Evolutionary conservation across 2,329 filamentous ascomycete genomes (phyloP).

Genomic region (Pyrenochaeta sp.): DNA sequence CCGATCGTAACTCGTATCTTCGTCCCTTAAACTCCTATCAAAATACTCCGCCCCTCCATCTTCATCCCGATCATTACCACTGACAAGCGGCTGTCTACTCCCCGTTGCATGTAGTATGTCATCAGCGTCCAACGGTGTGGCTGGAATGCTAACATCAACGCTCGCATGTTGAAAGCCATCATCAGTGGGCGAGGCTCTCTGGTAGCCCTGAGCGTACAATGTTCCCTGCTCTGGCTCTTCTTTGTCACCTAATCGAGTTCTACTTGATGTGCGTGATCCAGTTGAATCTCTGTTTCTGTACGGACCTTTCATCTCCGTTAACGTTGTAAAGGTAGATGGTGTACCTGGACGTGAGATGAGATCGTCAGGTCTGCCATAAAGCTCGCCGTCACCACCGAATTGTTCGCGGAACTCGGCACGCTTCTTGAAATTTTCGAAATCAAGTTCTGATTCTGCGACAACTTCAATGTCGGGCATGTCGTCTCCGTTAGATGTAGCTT

Average conservation of each 20-base stretch:
- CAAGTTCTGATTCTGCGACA: slow-evolving; percentile 82
- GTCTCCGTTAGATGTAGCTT: slow-evolving; percentile 31
- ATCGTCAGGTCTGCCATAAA: slow-evolving; percentile 67
- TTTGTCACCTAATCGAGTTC: slow-evolving; percentile 25
- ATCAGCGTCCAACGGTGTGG: slow-evolving; percentile 31
- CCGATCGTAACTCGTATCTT: slow-evolving; percentile 30
- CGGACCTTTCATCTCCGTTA: slow-evolving; percentile 26
- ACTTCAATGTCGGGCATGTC: slow-evolving; percentile 76
- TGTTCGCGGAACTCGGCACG: slow-evolving; percentile 85
- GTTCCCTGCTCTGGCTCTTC: slow-evolving; percentile 34
- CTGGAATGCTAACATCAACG: slow-evolving; percentile 31
- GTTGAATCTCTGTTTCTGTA: slow-evolving; percentile 21
- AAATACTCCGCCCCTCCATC: slow-evolving; percentile 15
- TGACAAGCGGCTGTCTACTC: slow-evolving; percentile 29
- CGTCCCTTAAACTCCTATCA: slow-evolving; percentile 6
- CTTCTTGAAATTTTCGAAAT: slow-evolving; percentile 92
- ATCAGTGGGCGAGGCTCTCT: slow-evolving; percentile 23
- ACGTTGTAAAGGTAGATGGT: slow-evolving; percentile 39
- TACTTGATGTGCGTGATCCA: slow-evolving; percentile 30
- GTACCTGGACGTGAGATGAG: slow-evolving; percentile 53
- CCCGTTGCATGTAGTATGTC: slow-evolving; percentile 25
- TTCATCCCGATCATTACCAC: slow-evolving; percentile 7
- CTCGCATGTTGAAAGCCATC: slow-evolving; percentile 28
- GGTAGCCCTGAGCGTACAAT: slow-evolving; percentile 37
- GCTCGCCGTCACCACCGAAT: slow-evolving; percentile 74